These are phyloP conservation scores for Amanita brunnescens DNA, from an alignment of 768 basidiomycete species.

Conservation along the genomic window DNA sequence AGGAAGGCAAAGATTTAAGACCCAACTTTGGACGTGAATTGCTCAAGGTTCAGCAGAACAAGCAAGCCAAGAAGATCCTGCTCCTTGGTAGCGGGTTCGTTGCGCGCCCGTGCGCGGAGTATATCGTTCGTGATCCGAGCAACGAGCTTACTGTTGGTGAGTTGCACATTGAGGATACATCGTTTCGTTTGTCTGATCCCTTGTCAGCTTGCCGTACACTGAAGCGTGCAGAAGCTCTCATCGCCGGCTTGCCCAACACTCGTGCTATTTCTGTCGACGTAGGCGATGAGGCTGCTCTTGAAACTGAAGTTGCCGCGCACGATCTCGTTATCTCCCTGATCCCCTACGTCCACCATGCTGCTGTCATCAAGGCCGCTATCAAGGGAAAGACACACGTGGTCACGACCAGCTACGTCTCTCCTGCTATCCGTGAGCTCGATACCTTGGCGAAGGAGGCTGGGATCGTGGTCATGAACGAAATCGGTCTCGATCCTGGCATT, in stretches of 20 bases:
- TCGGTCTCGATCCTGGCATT: slow-evolving; percentile 94
- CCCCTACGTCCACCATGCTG: slow-evolving; percentile 86
- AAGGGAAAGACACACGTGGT: slow-evolving; percentile 87
- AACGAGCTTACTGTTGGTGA: slow-evolving; percentile 82
- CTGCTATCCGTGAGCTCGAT: slow-evolving; percentile 83
- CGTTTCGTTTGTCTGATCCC: not conserved
- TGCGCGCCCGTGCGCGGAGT: slow-evolving; percentile 93
- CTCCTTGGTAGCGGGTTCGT: slow-evolving; percentile 95
- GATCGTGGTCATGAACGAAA: slow-evolving; percentile 94
- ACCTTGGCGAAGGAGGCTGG: slow-evolving; percentile 76
- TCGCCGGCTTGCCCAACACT: slow-evolving; percentile 57
- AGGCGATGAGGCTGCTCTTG: slow-evolving; percentile 57
- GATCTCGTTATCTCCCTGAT: slow-evolving; percentile 96
- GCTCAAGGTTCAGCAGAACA: slow-evolving; percentile 29
- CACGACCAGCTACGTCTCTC: slow-evolving; percentile 92
- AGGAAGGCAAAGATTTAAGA: slow-evolving; percentile 60
- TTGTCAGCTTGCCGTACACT: slow-evolving; percentile 80
- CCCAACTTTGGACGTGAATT: slow-evolving; percentile 71
- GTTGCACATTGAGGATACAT: slow-evolving; percentile 13
- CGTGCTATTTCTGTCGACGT: slow-evolving; percentile 81
- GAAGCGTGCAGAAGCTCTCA: slow-evolving; percentile 61
- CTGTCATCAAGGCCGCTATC: slow-evolving; percentile 89
- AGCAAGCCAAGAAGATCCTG: slow-evolving; percentile 61
- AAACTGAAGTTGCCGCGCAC: slow-evolving; percentile 71
- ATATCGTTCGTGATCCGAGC: slow-evolving; percentile 70